These are phyloP conservation scores for Diaporthe longicolla DNA, from an alignment of 2,329 filamentous ascomycete species.

Conservation along the genomic window DNA sequence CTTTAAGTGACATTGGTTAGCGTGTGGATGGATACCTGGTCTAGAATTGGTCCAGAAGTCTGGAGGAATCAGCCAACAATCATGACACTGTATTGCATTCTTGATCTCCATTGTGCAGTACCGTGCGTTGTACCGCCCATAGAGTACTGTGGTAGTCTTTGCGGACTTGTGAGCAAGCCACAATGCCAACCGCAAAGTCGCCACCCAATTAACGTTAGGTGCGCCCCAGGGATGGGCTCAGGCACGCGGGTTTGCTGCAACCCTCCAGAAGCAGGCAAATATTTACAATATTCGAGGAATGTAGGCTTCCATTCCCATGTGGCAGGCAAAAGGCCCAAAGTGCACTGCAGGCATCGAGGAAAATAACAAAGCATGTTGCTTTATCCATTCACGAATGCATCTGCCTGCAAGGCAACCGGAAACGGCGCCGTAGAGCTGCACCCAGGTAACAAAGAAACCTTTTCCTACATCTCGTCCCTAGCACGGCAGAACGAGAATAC, in stretches of 20 bases:
- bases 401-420: neutral
- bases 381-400: neutral
- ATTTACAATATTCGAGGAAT: neutral
- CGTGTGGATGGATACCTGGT: too few species aligned
- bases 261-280: neutral
- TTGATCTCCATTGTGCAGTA: too few species aligned
- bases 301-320: neutral
- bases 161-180: neutral
- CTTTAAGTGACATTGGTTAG: neutral
- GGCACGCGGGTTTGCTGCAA: too few species aligned
- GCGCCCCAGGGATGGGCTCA: neutral
- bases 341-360: neutral
- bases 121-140: neutral
- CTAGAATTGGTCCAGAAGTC: too few species aligned
- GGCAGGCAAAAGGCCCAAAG: neutral
- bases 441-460: neutral
- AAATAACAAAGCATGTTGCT: neutral
- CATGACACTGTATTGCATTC: neutral
- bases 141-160: neutral
- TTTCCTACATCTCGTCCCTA: constrained; percentile 4
- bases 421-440: neutral
- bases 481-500: neutral
- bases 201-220: neutral
- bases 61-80: neutral
- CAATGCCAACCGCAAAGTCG: neutral